phyloP scores from a whole-genome alignment of 2,329 filamentous ascomycete species.

The Sphaerulina populicola region DNA sequence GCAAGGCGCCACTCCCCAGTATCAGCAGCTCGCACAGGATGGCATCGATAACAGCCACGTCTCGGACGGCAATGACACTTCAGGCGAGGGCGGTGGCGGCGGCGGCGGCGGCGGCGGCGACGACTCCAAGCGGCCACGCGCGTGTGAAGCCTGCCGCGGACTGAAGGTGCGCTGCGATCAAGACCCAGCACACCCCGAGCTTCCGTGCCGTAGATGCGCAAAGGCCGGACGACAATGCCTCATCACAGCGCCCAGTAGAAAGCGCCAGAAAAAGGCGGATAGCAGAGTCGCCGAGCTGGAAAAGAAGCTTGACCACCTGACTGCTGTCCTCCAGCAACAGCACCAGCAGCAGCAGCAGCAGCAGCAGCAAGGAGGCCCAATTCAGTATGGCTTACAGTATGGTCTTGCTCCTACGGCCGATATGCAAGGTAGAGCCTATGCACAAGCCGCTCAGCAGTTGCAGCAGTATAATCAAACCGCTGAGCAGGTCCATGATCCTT shows the following conservation, averaged over 20 bases:
- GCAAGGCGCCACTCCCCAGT: conserved; percentile 6
- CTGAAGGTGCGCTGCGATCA: conserved; percentile 71
- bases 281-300: conserved; percentile 82
- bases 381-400: conserved; percentile 13
- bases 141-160: conserved; percentile 43
- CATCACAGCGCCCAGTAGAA: conserved; percentile 65
- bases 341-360: conserved; percentile 31
- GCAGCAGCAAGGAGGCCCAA: conserved; percentile 18
- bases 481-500: conserved; percentile 3
- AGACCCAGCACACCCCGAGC: conserved; percentile 53
- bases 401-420: conserved; percentile 11
- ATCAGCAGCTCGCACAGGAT: conserved; percentile 9
- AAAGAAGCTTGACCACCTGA: conserved; percentile 84
- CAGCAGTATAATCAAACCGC: conserved; percentile 8
- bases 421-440: conserved; percentile 12
- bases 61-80: conserved; percentile 9
- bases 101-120: conserved; percentile 13
- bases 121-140: conserved; percentile 41
- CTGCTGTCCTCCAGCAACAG: conserved; percentile 63
- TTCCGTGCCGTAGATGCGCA: conserved; percentile 56
- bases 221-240: conserved; percentile 73
- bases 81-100: conserved; percentile 3
- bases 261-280: conserved; percentile 86
- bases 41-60: conserved; percentile 14
- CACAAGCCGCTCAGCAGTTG: conserved; percentile 10